Conservation (phyloP, 2,329 filamentous ascomycete species). For the Coniochaeta hoffmannii region DNA sequence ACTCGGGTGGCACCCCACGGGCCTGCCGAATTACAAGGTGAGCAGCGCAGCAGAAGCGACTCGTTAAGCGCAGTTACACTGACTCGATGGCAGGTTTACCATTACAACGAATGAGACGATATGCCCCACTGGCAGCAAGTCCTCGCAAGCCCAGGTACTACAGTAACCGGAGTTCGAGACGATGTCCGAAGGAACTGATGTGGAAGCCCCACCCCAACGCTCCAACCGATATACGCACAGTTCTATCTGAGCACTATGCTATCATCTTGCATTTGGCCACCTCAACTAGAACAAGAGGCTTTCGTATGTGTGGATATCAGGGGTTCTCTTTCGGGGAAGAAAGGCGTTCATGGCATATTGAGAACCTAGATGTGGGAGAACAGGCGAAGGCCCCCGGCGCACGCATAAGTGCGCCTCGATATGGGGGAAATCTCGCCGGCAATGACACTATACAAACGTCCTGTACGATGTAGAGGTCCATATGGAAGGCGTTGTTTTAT, state of each 20-base stretch:
- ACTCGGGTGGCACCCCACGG: slow-evolving; percentile 76
- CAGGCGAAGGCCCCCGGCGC: neutral
- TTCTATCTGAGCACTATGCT: neutral
- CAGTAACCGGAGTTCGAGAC: neutral
- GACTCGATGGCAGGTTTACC: slow-evolving; percentile 59
- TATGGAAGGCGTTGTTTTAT: neutral
- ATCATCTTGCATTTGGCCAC: neutral
- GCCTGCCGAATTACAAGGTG: slow-evolving; percentile 97
- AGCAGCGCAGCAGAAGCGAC: slow-evolving; percentile 17
- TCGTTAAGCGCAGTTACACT: slow-evolving; percentile 6
- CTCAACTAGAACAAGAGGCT: neutral
- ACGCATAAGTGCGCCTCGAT: neutral
- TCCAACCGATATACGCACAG: neutral
- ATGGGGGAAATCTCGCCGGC: neutral
- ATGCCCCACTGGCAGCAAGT: neutral
- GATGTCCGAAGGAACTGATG: neutral
- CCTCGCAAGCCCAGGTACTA: neutral
- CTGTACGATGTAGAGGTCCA: neutral
- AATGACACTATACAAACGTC: neutral
- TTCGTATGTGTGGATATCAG: neutral
- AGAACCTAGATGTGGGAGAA: neutral
- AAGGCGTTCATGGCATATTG: neutral
- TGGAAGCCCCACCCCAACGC: neutral
- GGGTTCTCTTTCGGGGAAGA: neutral
- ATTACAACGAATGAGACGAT: slow-evolving; percentile 74